These are phyloP conservation scores for Carex scoparia DNA, from an alignment of 176 grass and related monocot species.

Conservation along the genomic window DNA sequence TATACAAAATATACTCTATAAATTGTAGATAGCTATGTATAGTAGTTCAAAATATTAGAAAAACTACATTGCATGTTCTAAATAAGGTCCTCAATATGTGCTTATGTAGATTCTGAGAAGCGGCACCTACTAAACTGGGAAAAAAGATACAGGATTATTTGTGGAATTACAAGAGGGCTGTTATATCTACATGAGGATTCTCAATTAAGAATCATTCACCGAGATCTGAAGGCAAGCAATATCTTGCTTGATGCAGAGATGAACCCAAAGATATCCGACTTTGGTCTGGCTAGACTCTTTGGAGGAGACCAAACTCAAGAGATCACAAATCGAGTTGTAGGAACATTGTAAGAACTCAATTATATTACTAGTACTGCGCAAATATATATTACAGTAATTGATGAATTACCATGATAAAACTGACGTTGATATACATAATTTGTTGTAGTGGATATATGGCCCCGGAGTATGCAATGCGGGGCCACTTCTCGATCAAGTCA, in stretches of 20 bases:
- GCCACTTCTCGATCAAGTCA: constrained; percentile 29
- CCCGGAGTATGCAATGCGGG: constrained; percentile 23
- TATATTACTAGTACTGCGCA: not conserved
- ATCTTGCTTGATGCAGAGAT: constrained; percentile 35
- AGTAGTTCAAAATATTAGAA: not conserved
- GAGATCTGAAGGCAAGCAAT: constrained; percentile 45
- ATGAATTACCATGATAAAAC: not conserved
- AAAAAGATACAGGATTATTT: constrained; percentile 32
- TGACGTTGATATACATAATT: not conserved
- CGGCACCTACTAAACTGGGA: constrained; percentile 17
- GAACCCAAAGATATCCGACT: constrained; percentile 40
- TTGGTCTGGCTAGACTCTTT: constrained; percentile 38
- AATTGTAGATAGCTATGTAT: not conserved
- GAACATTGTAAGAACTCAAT: constrained; percentile 31
- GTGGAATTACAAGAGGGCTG: constrained; percentile 30
- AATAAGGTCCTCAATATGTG: not conserved
- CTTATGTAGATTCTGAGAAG: constrained; percentile 21
- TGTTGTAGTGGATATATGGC: constrained; percentile 35
- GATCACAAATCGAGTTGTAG: constrained; percentile 26
- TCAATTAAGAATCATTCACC: constrained; percentile 34
- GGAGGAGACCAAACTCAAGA: constrained; percentile 35
- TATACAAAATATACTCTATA: not conserved
- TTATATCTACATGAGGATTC: constrained; percentile 42
- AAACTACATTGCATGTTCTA: not conserved
- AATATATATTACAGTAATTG: not conserved